Evolutionary conservation across 2,329 filamentous ascomycete species (phyloP), one percentile per base, ranked within the genome.

Genomic region (Dissoconium aciculare): DNA sequence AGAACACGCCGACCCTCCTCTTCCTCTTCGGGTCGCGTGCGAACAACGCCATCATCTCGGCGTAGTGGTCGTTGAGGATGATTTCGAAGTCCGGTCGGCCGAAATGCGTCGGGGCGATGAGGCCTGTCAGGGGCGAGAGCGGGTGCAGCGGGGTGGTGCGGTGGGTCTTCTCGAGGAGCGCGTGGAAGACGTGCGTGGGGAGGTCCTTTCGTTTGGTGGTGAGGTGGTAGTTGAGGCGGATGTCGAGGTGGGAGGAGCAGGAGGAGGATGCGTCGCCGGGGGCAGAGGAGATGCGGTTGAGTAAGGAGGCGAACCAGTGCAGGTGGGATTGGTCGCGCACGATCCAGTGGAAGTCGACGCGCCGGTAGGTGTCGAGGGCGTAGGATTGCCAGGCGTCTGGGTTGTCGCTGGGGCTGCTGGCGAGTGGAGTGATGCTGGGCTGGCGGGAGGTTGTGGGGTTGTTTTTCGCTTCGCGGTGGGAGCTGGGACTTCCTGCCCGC

Each of bases 261-360:
- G 5, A 50, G 49, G 34, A 51, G 35, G 4, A 58, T 53, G 45
- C 53, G 55, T 31, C 30, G n/a, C n/a, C n/a, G n/a, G n/a, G n/a
- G n/a, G n/a, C n/a, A n/a, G n/a, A n/a, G 11, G 15, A 14, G 2
- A 65, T 60, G 9, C 56, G 49, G 41, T 71, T 71, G 4, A 71
- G 57, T 0, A 71, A 59, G 39, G 68, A 61, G 0, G 67, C 67
- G 30, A 73, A 65, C 68, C 68, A 71, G 3, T 66, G 54, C 0
- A 72, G 56, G 30, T 66, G 59, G 46, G 70, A 69, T 33, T 60
- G 58, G 27, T 71, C 66, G 13, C 67, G 64, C 1, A 71, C 67
- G 39, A 67, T 68, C 68, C 69, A 72, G 48, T 72, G 67, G 35
- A 72, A 71, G 41, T 72, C 68, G 1, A 70, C 61, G 3, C 66